Conservation (phyloP, 306 rosid genomes). For the Quercus suber region DNA sequence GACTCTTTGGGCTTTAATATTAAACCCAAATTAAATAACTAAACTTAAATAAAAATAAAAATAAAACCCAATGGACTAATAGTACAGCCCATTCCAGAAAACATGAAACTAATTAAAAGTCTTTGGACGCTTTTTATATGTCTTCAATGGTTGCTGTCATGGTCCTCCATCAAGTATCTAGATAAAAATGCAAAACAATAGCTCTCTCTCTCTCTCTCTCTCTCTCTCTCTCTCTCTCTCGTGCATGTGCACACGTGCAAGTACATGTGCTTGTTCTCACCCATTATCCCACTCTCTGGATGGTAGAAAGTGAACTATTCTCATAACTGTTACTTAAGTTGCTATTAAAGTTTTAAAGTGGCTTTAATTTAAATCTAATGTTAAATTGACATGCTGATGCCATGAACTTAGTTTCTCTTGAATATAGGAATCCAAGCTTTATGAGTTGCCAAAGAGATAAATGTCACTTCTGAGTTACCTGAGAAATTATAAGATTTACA, state of each 20-base stretch:
- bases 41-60: too few species aligned
- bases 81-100: too few species aligned
- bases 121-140: too few species aligned
- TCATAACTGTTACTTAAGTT: not conserved
- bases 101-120: too few species aligned
- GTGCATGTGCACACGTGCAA: not conserved
- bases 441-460: not conserved
- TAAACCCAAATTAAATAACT: too few species aligned
- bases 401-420: not conserved
- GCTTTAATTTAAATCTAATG: not conserved
- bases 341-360: not conserved
- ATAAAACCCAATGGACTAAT: too few species aligned
- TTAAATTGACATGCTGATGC: not conserved
- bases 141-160: too few species aligned
- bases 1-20: too few species aligned
- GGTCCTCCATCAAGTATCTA: too few species aligned
- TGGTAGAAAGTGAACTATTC: not conserved
- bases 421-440: not conserved
- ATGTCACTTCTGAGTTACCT: not conserved
- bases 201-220: not conserved
- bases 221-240: not conserved
- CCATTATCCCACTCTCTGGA: not conserved
- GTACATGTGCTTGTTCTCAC: not conserved
- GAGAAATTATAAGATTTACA: too few species aligned
- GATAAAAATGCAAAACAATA: too few species aligned